Evolutionary conservation across 2,329 filamentous ascomycete genomes (phyloP).

Genomic region (Alternaria infectoria): DNA sequence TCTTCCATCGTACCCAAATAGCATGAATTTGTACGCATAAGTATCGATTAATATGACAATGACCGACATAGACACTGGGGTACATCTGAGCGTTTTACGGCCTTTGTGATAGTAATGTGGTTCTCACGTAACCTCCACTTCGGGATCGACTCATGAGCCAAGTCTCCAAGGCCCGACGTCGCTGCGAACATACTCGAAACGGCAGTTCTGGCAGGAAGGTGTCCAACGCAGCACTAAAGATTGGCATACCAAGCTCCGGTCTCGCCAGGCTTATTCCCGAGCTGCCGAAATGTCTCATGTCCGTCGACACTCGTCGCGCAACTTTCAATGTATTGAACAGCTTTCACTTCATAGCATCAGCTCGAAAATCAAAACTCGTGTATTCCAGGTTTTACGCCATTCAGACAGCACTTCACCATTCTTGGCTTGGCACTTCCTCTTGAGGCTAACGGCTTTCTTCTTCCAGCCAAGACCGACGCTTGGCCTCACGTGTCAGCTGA

Average conservation of each 20-base stretch:
- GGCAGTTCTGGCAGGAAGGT: conserved; percentile 26
- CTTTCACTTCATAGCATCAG: background rate
- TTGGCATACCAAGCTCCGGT: conserved; percentile 42
- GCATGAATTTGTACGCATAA: background rate
- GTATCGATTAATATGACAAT: background rate
- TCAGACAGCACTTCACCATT: conserved; percentile 10
- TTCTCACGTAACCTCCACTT: background rate
- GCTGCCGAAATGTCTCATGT: background rate
- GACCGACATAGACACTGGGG: background rate
- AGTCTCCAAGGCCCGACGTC: conserved; percentile 15
- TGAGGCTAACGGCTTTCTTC: conserved; percentile 25
- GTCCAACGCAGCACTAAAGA: conserved; percentile 45
- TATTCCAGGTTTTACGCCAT: conserved; percentile 1
- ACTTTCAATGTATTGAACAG: background rate
- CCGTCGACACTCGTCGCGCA: background rate
- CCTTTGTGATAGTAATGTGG: background rate
- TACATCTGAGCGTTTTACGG: background rate
- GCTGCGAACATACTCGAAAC: conserved; percentile 32
- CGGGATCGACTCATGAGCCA: conserved; percentile 9
- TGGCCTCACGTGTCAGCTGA: conserved; percentile 20
- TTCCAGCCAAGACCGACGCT: conserved; percentile 21
- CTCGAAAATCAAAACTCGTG: background rate
- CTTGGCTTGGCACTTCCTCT: conserved; percentile 28
- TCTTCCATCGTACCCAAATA: background rate
- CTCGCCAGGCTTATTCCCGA: conserved; percentile 30